A percentile compares a stretch with the other conserved stretches of the same genome.
Evolutionary conservation across 2,329 filamentous ascomycete species (phyloP).

Genomic region (Trichophyton benhamiae): DNA sequence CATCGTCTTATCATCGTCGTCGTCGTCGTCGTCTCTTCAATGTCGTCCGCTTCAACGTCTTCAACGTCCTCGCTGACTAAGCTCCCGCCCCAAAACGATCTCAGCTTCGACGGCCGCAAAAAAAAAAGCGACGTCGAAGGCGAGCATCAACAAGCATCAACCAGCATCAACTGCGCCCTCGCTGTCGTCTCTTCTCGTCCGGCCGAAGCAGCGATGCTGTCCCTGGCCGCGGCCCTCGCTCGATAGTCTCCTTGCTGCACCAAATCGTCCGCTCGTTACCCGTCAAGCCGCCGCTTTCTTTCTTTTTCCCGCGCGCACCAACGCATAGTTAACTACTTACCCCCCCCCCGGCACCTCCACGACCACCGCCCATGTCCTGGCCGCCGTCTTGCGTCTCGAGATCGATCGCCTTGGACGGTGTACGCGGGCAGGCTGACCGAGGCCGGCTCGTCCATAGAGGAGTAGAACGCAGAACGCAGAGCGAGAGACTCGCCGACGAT

Average conservation of each 20-base stretch:
- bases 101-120: background rate
- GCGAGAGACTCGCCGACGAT: background rate
- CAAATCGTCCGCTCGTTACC: background rate
- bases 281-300: background rate
- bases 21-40: background rate
- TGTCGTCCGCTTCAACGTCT: background rate
- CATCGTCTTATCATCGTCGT: background rate
- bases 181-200: background rate
- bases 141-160: background rate
- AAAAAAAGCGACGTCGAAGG: background rate
- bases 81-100: background rate
- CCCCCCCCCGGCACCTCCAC: background rate
- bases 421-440: background rate
- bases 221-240: background rate
- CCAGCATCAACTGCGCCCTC: background rate
- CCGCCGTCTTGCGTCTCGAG: background rate
- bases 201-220: background rate
- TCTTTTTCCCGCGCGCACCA: background rate
- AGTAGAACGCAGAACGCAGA: background rate
- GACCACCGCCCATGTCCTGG: background rate
- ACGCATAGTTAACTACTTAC: background rate
- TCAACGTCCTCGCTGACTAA: background rate
- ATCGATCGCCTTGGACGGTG: background rate
- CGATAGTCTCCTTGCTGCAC: background rate
- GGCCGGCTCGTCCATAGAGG: background rate